Evolutionary conservation across 2,329 filamentous ascomycete genomes (phyloP).

Genomic region (Conoideocrella luteorostrata): DNA sequence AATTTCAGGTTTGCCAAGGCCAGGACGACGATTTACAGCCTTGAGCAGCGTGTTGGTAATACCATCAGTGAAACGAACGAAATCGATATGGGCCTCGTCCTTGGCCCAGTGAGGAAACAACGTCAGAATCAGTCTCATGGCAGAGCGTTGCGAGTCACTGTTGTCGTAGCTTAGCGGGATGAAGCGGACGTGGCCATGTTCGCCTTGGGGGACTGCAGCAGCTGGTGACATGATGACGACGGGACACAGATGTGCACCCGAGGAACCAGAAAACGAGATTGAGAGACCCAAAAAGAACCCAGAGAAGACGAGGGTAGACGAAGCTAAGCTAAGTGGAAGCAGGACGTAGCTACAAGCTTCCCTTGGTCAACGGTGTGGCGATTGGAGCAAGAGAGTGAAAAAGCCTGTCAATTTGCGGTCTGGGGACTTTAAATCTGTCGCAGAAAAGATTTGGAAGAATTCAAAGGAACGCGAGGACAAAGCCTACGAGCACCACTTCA

Average conservation of each 20-base stretch:
- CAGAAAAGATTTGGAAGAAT: background rate
- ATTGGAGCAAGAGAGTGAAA: no score
- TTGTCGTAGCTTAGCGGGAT: conserved; percentile 76
- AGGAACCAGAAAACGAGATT: no score
- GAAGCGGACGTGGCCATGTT: conserved; percentile 45
- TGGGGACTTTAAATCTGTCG: no score
- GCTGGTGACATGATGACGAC: conserved; percentile 27
- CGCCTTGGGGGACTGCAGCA: conserved; percentile 21
- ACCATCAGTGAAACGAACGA: conserved; percentile 90
- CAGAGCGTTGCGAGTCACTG: conserved; percentile 70
- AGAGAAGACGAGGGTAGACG: no score
- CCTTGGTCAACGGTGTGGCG: no score
- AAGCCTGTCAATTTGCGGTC: no score
- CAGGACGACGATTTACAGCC: conserved; percentile 60
- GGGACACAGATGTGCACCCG: background rate
- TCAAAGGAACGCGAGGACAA: background rate
- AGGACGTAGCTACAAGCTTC: no score
- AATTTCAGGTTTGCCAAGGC: conserved; percentile 63
- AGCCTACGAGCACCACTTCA: conserved; percentile 2
- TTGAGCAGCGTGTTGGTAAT: conserved; percentile 94
- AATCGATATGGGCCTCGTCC: conserved; percentile 67
- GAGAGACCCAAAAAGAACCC: no score
- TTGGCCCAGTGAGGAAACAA: conserved; percentile 79
- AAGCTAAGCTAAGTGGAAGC: no score
- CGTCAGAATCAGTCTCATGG: conserved; percentile 69